Evolutionary conservation across 1,284 basidiomycete species (phyloP), one percentile per base, ranked within the genome.

Genomic region (Somion occarium): DNA sequence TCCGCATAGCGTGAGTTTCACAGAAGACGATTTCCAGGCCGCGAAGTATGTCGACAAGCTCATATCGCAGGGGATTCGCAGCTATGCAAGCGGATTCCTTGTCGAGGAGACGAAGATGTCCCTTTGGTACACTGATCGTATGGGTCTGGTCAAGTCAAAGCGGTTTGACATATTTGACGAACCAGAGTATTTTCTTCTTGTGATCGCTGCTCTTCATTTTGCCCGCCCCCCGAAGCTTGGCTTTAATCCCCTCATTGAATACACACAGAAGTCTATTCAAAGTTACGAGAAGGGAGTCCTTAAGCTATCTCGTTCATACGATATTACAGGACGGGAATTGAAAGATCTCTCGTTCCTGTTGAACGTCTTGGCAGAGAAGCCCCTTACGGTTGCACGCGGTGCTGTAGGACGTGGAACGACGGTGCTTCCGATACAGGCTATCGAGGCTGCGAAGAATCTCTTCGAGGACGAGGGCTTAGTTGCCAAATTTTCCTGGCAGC

Each of bases 111-210:
- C 38, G 13, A 46, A 18, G 1, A 51, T 65, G 5, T 54, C 50
- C 3, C 49, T 64, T 7, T 61, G 59, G 57, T 65, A 64, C 48
- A 59, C 51, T 41, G 63, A 65, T 50, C 54, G 60, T 7, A 50
- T 56, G 37, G 59, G 61, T 25, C 48, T 56, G 7, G 50, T 61
- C 34, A 53, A 52, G 5, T 53, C 54, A 2, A 34, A 38, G 2
- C 18, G 44, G 11, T 65, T 65, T 47, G 46, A 62, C 38, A 56
- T 64, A 23, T 18, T 53, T 9, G 24, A 52, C 9, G 41, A 56
- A 3, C 53, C 55, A 9, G 38, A 48, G 2, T 44, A 51, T 7
- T 53, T 66, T n/a, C 57, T 60, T 5, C 54, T 66, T 5, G 46
- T 38, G 47, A 56, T 13, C 56, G 55, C 48, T 19, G 48, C 48